Percentiles rank a stretch among this genome's conserved stretches.
These are phyloP conservation scores for Cordyceps pruinosa DNA, from an alignment of 2,329 filamentous ascomycete genomes.

Conservation along the genomic window DNA sequence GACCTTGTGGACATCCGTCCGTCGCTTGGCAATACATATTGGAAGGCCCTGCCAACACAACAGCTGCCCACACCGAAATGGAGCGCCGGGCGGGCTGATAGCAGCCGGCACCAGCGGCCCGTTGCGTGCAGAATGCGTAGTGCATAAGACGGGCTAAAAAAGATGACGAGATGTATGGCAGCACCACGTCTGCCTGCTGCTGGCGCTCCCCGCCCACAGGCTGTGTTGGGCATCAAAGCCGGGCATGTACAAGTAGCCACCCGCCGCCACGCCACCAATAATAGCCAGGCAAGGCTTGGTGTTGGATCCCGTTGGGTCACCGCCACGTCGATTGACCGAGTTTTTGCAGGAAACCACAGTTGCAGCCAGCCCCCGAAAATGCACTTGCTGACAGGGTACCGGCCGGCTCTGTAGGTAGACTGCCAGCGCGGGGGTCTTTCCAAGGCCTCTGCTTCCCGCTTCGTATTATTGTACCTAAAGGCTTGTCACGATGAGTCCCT, in stretches of 20 bases:
- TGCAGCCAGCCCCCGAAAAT: neutral
- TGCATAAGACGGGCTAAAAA: neutral
- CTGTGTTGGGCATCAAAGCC: slow-evolving; percentile 12
- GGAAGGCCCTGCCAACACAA: neutral
- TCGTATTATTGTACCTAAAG: neutral
- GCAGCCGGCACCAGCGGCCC: slow-evolving; percentile 9
- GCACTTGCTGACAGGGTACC: neutral
- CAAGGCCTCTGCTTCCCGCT: neutral
- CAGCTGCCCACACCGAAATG: neutral
- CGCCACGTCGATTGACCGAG: slow-evolving; percentile 14
- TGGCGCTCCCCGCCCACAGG: slow-evolving; percentile 5
- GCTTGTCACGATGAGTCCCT: neutral
- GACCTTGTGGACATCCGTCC: neutral
- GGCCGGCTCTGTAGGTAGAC: neutral
- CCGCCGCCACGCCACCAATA: slow-evolving; percentile 1
- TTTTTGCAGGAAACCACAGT: slow-evolving; percentile 8
- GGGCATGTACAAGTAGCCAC: slow-evolving; percentile 9
- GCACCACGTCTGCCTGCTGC: slow-evolving; percentile 2
- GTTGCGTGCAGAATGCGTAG: slow-evolving; percentile 5
- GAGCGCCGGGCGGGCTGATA: neutral
- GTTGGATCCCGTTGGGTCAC: slow-evolving; percentile 11
- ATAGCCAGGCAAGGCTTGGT: neutral
- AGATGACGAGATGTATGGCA: neutral
- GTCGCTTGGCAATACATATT: neutral
- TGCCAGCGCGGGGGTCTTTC: neutral